These are phyloP conservation scores for Pseudogymnoascus sp. DNA, from an alignment of 2,329 filamentous ascomycete species.

Conservation along the genomic window DNA sequence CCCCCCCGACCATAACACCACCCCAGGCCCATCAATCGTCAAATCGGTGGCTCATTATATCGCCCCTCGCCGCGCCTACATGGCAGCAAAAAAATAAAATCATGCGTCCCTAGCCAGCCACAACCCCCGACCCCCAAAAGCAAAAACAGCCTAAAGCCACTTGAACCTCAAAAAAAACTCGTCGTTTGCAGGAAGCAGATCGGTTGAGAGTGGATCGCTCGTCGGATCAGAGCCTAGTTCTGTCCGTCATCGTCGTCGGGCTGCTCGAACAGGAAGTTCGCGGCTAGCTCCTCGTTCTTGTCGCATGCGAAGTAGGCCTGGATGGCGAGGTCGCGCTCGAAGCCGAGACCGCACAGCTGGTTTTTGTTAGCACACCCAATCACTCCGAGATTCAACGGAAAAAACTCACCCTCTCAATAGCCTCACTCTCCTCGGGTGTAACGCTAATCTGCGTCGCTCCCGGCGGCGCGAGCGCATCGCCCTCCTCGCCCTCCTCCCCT, in stretches of 20 bases:
- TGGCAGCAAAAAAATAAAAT: background rate
- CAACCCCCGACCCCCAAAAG: background rate
- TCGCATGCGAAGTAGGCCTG: slow-evolving; percentile 99
- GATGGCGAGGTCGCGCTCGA: slow-evolving; percentile 86
- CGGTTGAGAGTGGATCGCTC: background rate
- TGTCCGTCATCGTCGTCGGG: slow-evolving; percentile 69
- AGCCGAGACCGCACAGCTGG: slow-evolving; percentile 85
- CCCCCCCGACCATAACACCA: background rate
- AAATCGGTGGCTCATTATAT: slow-evolving; percentile 6
- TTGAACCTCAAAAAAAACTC: background rate
- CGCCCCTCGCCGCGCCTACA: background rate
- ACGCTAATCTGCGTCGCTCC: slow-evolving; percentile 85
- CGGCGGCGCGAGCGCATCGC: slow-evolving; percentile 68
- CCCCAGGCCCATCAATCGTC: background rate
- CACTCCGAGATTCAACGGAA: slow-evolving; percentile 8
- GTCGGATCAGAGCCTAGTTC: slow-evolving; percentile 30
- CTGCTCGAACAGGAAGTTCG: slow-evolving; percentile 97
- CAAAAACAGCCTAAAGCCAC: background rate
- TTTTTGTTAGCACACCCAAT: slow-evolving; percentile 16
- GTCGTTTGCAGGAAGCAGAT: background rate
- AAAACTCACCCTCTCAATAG: slow-evolving; percentile 77
- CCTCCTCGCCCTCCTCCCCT: slow-evolving; percentile 78
- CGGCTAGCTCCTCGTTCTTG: slow-evolving; percentile 97
- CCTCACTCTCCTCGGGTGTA: slow-evolving; percentile 92
- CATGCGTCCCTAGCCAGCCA: background rate